Evolutionary conservation across 805 yeast genomes (phyloP).

Genomic region (Yamadazyma kitorensis): DNA sequence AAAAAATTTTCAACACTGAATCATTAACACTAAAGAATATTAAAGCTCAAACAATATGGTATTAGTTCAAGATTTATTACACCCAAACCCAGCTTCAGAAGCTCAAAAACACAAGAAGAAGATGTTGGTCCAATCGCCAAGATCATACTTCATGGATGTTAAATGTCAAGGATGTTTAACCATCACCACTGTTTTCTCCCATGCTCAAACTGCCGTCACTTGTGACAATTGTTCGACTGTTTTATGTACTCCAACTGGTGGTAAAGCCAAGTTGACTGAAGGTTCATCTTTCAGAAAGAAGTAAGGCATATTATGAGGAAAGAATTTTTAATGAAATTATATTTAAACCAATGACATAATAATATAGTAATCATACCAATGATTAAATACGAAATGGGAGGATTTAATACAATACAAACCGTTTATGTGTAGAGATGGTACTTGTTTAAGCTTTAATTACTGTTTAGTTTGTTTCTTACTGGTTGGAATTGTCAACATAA

Average conservation of each 20-base stretch:
- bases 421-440: too few species aligned
- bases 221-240: constrained; percentile 98
- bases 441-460: too few species aligned
- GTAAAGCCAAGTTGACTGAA: constrained; percentile 98
- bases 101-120: constrained; percentile 95
- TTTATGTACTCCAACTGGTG: constrained; percentile 98
- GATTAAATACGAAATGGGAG: too few species aligned
- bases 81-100: constrained; percentile 97
- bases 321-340: too few species aligned
- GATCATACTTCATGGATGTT: constrained; percentile 99
- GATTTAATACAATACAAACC: too few species aligned
- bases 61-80: constrained; percentile 97
- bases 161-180: constrained; percentile 99
- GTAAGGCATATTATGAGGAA: too few species aligned
- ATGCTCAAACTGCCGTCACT: constrained; percentile 99
- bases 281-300: constrained; percentile 99
- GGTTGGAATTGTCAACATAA: too few species aligned
- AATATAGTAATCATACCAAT: too few species aligned
- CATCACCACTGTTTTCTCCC: constrained; percentile 99
- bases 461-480: too few species aligned
- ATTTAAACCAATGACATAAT: too few species aligned
- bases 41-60: constrained; percentile 46
- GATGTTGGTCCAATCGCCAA: constrained; percentile 94
- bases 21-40: too few species aligned
- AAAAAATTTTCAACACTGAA: too few species aligned